phyloP scores from a whole-genome alignment of 768 basidiomycete genomes.

The Lentinus tigrinus region DNA sequence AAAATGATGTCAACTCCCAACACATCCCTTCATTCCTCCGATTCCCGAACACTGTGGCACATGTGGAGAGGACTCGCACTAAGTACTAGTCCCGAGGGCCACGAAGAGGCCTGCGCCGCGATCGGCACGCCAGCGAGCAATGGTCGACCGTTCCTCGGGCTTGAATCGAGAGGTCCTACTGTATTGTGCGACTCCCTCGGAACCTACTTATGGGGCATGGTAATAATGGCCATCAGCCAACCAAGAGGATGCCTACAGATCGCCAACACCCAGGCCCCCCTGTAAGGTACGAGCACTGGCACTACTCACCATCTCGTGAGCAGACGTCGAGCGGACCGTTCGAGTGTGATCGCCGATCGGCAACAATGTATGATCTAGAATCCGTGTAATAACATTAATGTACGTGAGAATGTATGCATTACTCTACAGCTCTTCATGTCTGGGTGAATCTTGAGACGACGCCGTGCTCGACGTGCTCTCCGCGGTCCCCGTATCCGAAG shows the following conservation, averaged over 20 bases:
- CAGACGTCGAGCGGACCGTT: no score
- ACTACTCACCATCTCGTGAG: no score
- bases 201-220: no score
- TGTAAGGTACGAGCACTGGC: no score
- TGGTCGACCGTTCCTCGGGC: background rate
- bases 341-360: no score
- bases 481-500: constrained; percentile 23
- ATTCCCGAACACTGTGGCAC: background rate
- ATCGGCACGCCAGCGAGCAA: background rate
- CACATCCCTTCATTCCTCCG: background rate
- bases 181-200: no score
- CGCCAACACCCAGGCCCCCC: no score
- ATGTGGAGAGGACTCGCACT: background rate
- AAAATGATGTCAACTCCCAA: background rate
- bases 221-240: no score
- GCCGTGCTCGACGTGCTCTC: constrained; percentile 11
- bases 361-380: background rate
- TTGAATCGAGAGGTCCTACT: background rate
- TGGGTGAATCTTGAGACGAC: constrained; percentile 3
- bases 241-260: no score
- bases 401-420: constrained; percentile 7
- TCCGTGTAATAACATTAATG: constrained; percentile 14
- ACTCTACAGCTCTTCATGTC: constrained; percentile 26
- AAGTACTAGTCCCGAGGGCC: background rate
- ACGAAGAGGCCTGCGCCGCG: background rate